Conservation (phyloP, 768 basidiomycete species). For the Dacryopinax primogenitus region DNA sequence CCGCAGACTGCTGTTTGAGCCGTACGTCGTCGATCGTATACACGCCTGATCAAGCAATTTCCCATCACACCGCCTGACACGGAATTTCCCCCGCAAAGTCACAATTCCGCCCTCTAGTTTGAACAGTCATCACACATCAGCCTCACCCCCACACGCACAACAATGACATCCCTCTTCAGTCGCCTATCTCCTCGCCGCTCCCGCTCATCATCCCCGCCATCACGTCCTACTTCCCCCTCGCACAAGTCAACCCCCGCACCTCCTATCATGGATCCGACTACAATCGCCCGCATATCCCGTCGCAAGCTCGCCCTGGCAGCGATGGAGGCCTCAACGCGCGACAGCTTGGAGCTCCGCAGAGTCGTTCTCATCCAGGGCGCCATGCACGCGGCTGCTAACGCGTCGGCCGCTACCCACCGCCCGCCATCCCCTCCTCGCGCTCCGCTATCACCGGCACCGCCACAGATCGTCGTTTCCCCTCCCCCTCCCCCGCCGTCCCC, state of each 20-base stretch:
- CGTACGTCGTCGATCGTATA: slow-evolving; percentile 9
- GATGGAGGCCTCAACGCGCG: neutral
- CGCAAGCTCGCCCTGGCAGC: neutral
- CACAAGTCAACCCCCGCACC: neutral
- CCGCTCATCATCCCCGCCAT: neutral
- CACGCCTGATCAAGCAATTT: neutral
- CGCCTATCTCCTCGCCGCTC: neutral
- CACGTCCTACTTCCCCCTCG: neutral
- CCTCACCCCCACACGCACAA: neutral
- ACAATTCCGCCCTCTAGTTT: neutral
- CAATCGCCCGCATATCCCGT: neutral
- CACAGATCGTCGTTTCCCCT: slow-evolving; percentile 1
- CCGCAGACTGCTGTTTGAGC: slow-evolving; percentile 7
- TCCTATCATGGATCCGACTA: neutral
- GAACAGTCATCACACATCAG: neutral
- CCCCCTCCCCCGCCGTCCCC: neutral
- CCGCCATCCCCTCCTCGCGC: neutral
- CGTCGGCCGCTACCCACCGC: neutral
- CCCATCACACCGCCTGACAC: neutral
- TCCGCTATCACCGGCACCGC: neutral
- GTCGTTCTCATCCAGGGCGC: slow-evolving; percentile 7
- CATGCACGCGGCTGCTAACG: neutral
- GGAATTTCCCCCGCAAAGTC: neutral
- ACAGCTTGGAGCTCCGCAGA: neutral
- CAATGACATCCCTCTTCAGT: no score